phyloP scores from a whole-genome alignment of 371 early-diverging fungal species.

The Actinomortierella wolfii region DNA sequence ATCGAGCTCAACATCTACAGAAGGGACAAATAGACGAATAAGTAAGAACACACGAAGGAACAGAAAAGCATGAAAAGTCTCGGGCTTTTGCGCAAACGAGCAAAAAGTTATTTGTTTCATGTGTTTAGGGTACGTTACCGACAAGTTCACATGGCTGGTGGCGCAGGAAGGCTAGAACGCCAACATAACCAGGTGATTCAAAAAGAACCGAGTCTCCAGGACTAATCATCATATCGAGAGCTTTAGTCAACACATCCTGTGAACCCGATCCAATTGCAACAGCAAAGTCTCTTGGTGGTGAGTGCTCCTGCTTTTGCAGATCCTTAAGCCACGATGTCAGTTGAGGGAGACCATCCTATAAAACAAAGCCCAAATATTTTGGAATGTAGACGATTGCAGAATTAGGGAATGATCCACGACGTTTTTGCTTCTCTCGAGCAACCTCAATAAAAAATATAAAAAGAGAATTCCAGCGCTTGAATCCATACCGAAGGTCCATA shows the following conservation, averaged over 20 bases:
- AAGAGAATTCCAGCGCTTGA: slow-evolving; percentile 6
- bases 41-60: neutral
- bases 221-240: slow-evolving; percentile 71
- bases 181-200: slow-evolving; percentile 80
- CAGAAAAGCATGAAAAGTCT: neutral
- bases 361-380: too few relatives aligned
- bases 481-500: slow-evolving; percentile 61
- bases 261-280: slow-evolving; percentile 77
- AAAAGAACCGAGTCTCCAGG: slow-evolving; percentile 70
- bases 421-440: too few relatives aligned
- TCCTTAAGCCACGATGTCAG: slow-evolving; percentile 66
- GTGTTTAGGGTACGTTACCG: too few relatives aligned
- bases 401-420: too few relatives aligned
- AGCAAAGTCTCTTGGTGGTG: slow-evolving; percentile 60
- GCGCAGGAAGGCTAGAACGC: slow-evolving; percentile 71
- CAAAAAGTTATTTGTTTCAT: too few relatives aligned
- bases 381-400: too few relatives aligned
- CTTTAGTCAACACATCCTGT: slow-evolving; percentile 81
- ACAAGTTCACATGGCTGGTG: slow-evolving; percentile 69
- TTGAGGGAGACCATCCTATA: slow-evolving; percentile 65
- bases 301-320: slow-evolving; percentile 66
- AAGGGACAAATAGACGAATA: too few relatives aligned
- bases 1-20: slow-evolving; percentile 57
- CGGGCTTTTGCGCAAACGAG: too few relatives aligned
- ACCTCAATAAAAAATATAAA: neutral